Evolutionary conservation across 768 basidiomycete species (phyloP).

Genomic region (Boletus reticulatus): DNA sequence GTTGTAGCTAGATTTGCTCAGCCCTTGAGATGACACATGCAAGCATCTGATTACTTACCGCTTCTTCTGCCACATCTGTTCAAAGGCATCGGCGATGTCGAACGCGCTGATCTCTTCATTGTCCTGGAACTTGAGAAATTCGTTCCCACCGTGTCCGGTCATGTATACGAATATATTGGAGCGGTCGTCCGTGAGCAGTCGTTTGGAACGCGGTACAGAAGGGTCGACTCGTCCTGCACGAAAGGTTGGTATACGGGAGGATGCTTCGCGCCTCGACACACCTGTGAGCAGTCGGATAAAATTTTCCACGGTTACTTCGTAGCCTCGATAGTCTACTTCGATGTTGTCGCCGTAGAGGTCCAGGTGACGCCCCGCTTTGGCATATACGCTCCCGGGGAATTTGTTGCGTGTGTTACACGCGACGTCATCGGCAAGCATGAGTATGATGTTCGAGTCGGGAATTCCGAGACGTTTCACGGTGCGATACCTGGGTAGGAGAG

Average conservation of each 20-base stretch:
- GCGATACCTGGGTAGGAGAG: conserved; percentile 67
- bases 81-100: conserved; percentile 97
- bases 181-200: conserved; percentile 83
- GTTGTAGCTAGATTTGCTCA: conserved; percentile 61
- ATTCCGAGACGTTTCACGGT: conserved; percentile 98
- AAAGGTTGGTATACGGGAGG: not conserved
- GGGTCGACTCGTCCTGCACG: conserved; percentile 76
- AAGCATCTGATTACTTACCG: conserved; percentile 45
- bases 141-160: conserved; percentile 98
- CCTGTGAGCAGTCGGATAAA: conserved; percentile 91
- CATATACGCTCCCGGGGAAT: conserved; percentile 90
- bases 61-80: conserved; percentile 98
- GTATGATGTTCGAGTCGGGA: conserved; percentile 97
- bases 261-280: conserved; percentile 33
- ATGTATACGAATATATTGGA: conserved; percentile 97
- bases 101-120: conserved; percentile 97
- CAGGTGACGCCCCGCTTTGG: conserved; percentile 75
- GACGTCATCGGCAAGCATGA: conserved; percentile 97
- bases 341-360: conserved; percentile 97
- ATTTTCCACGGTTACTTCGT: conserved; percentile 97
- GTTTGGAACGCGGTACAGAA: conserved; percentile 87
- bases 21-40: not conserved
- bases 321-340: conserved; percentile 97
- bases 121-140: conserved; percentile 99
- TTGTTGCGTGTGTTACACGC: conserved; percentile 92